phyloP scores from a whole-genome alignment of 78 protist species.

The Trichosphaerium sp. region DNA sequence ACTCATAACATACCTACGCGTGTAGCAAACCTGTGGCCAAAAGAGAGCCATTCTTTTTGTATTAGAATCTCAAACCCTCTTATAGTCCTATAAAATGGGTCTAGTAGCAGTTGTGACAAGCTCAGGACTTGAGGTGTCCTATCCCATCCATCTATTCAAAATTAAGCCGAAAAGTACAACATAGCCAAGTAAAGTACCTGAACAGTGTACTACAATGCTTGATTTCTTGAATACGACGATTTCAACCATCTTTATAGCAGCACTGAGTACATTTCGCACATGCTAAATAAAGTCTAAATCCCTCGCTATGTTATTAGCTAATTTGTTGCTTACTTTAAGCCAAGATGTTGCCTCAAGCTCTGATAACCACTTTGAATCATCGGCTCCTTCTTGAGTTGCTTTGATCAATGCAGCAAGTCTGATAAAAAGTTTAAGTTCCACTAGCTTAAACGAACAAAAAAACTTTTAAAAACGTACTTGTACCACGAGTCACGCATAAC shows the following conservation, averaged over 20 bases:
- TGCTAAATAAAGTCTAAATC: no score
- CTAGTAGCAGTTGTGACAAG: slow-evolving; percentile 63
- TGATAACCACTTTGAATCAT: slow-evolving; percentile 17
- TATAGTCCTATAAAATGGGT: slow-evolving; percentile 81
- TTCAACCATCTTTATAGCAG: neutral
- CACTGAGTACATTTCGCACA: no score
- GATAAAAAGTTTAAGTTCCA: no score
- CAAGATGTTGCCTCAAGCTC: slow-evolving; percentile 39
- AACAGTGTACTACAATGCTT: neutral
- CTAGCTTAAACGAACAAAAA: no score
- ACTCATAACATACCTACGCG: slow-evolving; percentile 28
- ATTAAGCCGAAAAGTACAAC: no score
- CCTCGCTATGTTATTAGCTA: no score
- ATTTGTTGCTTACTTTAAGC: no score
- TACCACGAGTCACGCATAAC: no score
- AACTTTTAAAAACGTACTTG: no score
- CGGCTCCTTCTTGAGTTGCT: neutral
- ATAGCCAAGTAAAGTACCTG: neutral
- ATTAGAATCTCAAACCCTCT: slow-evolving; percentile 76
- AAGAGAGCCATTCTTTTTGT: slow-evolving; percentile 87
- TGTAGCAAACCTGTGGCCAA: slow-evolving; percentile 79
- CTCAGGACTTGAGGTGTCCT: slow-evolving; percentile 78
- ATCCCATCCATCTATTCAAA: slow-evolving; percentile 93
- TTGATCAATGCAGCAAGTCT: no score
- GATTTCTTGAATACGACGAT: neutral